Conservation (phyloP, 495 filamentous ascomycete species). For the Podospora pseudoanserina region DNA sequence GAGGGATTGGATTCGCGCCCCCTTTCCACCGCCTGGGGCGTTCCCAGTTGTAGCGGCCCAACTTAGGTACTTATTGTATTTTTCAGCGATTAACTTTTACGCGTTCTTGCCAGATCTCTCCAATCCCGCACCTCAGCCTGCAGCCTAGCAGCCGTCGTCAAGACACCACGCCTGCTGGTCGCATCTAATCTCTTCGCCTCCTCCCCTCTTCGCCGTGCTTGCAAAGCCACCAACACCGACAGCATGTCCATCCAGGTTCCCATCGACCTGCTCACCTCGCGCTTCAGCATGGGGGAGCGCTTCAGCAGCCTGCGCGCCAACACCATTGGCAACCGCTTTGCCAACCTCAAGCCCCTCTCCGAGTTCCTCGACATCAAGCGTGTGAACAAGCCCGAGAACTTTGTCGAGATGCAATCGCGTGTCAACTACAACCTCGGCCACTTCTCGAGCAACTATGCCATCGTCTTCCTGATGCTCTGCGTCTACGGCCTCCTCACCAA, state of each 20-base stretch:
- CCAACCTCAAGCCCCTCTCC: constrained; percentile 84
- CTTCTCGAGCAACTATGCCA: constrained; percentile 98
- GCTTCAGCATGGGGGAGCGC: constrained; percentile 68
- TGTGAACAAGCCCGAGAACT: constrained; percentile 86
- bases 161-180: constrained; percentile 4
- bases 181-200: not conserved
- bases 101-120: constrained; percentile 33
- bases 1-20: not conserved
- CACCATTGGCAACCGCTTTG: constrained; percentile 74
- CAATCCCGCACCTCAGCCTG: not conserved
- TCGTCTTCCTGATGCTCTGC: constrained; percentile 87
- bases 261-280: constrained; percentile 83
- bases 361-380: constrained; percentile 97
- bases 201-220: constrained; percentile 1
- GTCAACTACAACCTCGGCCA: constrained; percentile 96
- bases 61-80: constrained; percentile 15
- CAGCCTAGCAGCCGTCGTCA: not conserved
- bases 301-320: constrained; percentile 76
- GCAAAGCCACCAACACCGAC: constrained; percentile 8
- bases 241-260: constrained; percentile 89
- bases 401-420: constrained; percentile 84
- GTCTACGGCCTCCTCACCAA: constrained; percentile 94
- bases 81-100: constrained; percentile 22
- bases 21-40: constrained; percentile 1
- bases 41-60: constrained; percentile 5